phyloP scores from a whole-genome alignment of 106 monocot genomes.

The Dioscorea dumetorum region DNA sequence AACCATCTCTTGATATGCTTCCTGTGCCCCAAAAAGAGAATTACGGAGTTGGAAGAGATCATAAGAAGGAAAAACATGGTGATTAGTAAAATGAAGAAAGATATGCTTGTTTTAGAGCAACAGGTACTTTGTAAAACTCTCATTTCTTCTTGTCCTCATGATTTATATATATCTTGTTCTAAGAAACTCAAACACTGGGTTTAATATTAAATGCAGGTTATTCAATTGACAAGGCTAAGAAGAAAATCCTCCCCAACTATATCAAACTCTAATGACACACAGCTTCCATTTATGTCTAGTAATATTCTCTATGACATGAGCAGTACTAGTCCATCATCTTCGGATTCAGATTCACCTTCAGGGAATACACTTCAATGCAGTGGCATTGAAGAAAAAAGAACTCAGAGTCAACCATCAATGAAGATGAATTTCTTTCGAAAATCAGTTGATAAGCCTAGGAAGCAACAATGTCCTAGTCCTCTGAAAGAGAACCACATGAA shows the following conservation, averaged over 20 bases:
- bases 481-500: conserved; percentile 16
- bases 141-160: neutral
- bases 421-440: neutral
- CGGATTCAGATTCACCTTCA: conserved; percentile 20
- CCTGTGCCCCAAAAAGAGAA: conserved; percentile 25
- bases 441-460: neutral
- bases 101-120: conserved; percentile 38
- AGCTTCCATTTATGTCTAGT: conserved; percentile 30
- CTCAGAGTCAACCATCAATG: neutral
- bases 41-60: conserved; percentile 43
- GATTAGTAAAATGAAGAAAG: conserved; percentile 58
- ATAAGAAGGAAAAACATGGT: conserved; percentile 52
- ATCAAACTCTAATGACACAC: neutral
- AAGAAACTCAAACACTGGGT: too few relatives aligned
- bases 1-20: conserved; percentile 1
- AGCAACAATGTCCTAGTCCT: conserved; percentile 13
- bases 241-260: conserved; percentile 21
- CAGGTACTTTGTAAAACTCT: conserved; percentile 23
- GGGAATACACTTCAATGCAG: neutral
- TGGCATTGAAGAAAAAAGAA: neutral
- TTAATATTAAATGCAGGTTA: conserved; percentile 27
- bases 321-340: conserved; percentile 35
- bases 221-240: conserved; percentile 39
- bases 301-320: conserved; percentile 64
- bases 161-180: neutral